Conservation (phyloP, 768 basidiomycete genomes). For the Cystobasidium tubakii region DNA sequence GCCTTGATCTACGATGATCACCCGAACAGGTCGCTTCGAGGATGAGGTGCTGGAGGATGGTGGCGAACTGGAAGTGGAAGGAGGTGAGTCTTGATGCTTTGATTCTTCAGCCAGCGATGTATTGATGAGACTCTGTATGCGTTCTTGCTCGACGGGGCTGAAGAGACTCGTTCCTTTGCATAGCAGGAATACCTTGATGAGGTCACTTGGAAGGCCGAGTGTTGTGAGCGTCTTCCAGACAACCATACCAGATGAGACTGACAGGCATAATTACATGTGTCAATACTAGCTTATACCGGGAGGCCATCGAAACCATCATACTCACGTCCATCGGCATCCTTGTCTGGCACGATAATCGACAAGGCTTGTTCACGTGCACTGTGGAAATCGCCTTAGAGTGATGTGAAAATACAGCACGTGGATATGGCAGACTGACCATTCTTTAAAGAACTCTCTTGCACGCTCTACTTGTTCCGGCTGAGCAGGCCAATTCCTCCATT, state of each 20-base stretch:
- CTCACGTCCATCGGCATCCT: conserved; percentile 52
- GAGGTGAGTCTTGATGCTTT: background rate
- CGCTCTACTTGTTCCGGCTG: conserved; percentile 46
- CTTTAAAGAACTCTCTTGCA: conserved; percentile 48
- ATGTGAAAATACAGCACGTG: background rate
- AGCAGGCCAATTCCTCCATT: conserved; percentile 50
- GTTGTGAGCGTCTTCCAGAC: conserved; percentile 51
- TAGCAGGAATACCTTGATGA: conserved; percentile 52
- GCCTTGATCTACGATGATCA: conserved; percentile 55
- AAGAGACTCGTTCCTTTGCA: conserved; percentile 53
- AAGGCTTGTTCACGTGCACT: conserved; percentile 13
- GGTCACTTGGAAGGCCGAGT: conserved; percentile 49
- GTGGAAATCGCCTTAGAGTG: background rate
- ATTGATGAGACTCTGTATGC: conserved; percentile 45
- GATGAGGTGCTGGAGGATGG: background rate
- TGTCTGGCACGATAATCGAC: conserved; percentile 53
- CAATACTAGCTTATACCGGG: conserved; percentile 6
- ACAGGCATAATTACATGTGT: background rate
- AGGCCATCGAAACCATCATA: background rate
- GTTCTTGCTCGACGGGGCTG: conserved; percentile 47
- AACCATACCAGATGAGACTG: conserved; percentile 49
- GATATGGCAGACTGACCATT: conserved; percentile 47
- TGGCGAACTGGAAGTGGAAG: background rate
- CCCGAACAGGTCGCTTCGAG: conserved; percentile 43
- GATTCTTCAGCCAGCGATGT: background rate